Percentiles rank a stretch among this genome's conserved stretches.
Evolutionary conservation across 768 basidiomycete species (phyloP).

Genomic region (Auricularia auricula-judae): DNA sequence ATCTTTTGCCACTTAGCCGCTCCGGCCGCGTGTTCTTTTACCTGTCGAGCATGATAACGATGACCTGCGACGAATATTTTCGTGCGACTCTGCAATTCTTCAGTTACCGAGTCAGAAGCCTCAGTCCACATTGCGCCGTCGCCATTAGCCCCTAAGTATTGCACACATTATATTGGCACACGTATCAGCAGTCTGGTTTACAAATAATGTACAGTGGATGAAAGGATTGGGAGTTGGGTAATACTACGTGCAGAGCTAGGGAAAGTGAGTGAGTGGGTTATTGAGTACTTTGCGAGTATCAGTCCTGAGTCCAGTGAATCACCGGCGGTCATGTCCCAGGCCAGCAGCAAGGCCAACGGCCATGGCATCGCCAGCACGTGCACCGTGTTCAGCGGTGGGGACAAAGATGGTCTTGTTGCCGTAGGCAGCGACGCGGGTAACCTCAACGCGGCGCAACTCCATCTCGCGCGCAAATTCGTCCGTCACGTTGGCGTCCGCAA

Average conservation of each 20-base stretch:
- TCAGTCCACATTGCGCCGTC: too few species aligned
- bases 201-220: too few species aligned
- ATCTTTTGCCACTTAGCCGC: not conserved
- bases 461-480: constrained; percentile 69
- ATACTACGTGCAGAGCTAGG: too few species aligned
- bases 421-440: constrained; percentile 50
- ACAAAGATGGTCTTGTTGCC: constrained; percentile 62
- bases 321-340: constrained; percentile 31
- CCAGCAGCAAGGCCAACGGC: constrained; percentile 60
- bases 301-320: not conserved
- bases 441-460: constrained; percentile 57
- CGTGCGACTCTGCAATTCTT: not conserved
- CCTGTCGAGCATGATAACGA: not conserved
- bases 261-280: too few species aligned
- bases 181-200: too few species aligned
- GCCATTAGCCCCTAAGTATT: too few species aligned
- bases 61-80: not conserved
- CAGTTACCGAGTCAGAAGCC: too few species aligned
- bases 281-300: too few species aligned
- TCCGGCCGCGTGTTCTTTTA: not conserved
- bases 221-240: not conserved
- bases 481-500: constrained; percentile 47
- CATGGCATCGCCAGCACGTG: constrained; percentile 51
- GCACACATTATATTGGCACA: too few species aligned
- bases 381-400: constrained; percentile 48